Base-by-base conservation (phyloP, 129 eudicot genomes). In the Centella asiatica region DNA sequence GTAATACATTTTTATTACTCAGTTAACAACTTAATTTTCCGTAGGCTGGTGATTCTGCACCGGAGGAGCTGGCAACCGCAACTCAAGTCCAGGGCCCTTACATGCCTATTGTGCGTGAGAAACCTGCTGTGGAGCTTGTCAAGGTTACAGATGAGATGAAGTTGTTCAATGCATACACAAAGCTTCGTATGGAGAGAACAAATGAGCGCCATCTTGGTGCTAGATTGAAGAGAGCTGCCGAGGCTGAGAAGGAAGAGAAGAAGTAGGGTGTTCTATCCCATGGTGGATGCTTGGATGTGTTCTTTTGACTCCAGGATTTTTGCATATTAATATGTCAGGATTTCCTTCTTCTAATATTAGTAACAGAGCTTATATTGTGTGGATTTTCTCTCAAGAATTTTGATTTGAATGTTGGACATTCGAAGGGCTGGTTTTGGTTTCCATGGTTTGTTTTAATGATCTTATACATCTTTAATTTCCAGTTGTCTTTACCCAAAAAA, bases 221-320 rank as follows among this genome's bases (percentile, higher is more conserved):
- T 40, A 62, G 87, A 33, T 51, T 72, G 64, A 81, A 77, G 83
- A 81, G 71, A 76, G 87, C 87, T 1, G 83, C 83, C 0, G 83
- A 88, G 74, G 94, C 96, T 12, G 94, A 84, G 77, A 88, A 88
- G 81, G 96, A 83, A 78, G 93, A 87, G 54, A 83, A 88, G 81
- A 81, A 88, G 57, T 84, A 86, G 73, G 65, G 14, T 44, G 57
- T 29, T 55, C 42, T 55, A 18, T 27, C 40, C 5, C 23, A 5
- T 53, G 19, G 17, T n/a, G 18, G 59, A 12, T 34, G 27, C 59
- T 27, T 53, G 14, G 26, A 1, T 13, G 26, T 26, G 58, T 52
- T 52, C 5, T 52, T n/a, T n/a, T n/a, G n/a, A n/a, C n/a, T n/a
- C n/a, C n/a, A n/a, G n/a, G n/a, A n/a, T n/a, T n/a, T n/a, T n/a